These are phyloP conservation scores for Didymella pinodella DNA, from an alignment of 2,329 filamentous ascomycete genomes.

Conservation along the genomic window DNA sequence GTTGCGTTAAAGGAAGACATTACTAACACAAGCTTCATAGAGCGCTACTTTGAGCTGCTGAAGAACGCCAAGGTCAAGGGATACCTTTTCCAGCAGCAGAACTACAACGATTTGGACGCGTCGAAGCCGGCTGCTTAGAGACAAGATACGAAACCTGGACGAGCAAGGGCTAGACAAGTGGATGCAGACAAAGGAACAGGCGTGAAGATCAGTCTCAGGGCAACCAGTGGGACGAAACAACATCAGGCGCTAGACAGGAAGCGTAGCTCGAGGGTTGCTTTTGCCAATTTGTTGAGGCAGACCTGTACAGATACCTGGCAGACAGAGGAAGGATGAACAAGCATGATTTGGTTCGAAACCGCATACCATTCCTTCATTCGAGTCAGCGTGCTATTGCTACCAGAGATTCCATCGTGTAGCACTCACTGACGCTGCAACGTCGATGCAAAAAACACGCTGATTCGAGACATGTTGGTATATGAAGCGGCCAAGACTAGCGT, in stretches of 20 bases:
- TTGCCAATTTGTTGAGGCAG: slow-evolving; percentile 31
- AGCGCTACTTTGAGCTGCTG: slow-evolving; percentile 80
- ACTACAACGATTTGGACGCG: slow-evolving; percentile 62
- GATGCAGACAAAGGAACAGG: slow-evolving; percentile 7
- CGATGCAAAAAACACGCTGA: not conserved
- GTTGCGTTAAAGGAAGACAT: not conserved
- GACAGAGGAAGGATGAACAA: slow-evolving; percentile 27
- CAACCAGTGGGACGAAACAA: slow-evolving; percentile 19
- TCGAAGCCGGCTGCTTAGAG: slow-evolving; percentile 19
- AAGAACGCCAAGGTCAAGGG: slow-evolving; percentile 80
- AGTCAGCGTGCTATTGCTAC: not conserved
- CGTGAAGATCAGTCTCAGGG: slow-evolving; percentile 10
- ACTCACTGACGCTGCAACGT: slow-evolving; percentile 11
- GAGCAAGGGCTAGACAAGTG: slow-evolving; percentile 2
- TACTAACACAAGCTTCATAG: slow-evolving; percentile 56
- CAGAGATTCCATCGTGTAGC: not conserved
- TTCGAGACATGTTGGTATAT: slow-evolving; percentile 5
- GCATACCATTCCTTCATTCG: slow-evolving; percentile 1
- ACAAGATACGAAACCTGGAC: not conserved
- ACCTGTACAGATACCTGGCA: slow-evolving; percentile 43
- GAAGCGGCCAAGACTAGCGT: slow-evolving; percentile 25
- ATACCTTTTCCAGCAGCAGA: slow-evolving; percentile 80
- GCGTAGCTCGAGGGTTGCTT: slow-evolving; percentile 20
- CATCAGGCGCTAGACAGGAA: slow-evolving; percentile 22
- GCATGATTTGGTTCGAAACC: slow-evolving; percentile 19